Conservation (phyloP, 805 yeast genomes). For the Candida arabinofermentans region DNA sequence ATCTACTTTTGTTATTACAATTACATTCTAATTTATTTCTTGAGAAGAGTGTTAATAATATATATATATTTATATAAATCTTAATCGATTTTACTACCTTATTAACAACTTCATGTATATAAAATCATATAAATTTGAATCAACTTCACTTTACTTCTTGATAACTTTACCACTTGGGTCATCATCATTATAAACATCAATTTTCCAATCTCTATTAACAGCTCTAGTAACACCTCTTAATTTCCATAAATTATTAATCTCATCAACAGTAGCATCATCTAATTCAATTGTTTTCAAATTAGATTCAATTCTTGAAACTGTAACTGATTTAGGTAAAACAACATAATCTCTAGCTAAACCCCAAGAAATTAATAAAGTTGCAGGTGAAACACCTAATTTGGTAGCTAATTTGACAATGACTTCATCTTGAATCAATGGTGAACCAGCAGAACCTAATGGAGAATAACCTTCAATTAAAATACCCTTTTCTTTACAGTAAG, state of each 20-base stretch:
- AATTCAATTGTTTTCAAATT: constrained; percentile 35
- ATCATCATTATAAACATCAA: constrained; percentile 20
- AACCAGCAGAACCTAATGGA: constrained; percentile 62
- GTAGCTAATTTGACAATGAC: constrained; percentile 41
- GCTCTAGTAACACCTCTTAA: constrained; percentile 12
- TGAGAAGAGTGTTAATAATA: no score
- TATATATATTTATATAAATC: no score
- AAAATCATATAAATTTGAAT: not conserved
- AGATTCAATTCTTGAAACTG: constrained; percentile 38
- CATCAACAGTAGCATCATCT: constrained; percentile 31
- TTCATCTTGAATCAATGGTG: constrained; percentile 47
- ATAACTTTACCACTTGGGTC: constrained; percentile 4
- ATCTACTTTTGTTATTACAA: no score
- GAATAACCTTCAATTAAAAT: constrained; percentile 71
- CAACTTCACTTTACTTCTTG: not conserved
- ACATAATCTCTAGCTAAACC: constrained; percentile 52
- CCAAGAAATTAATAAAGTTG: constrained; percentile 56
- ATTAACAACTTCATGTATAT: no score
- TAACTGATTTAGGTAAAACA: constrained; percentile 48
- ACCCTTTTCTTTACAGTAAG: constrained; percentile 47
- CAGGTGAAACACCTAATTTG: constrained; percentile 40
- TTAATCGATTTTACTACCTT: no score
- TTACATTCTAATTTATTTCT: no score
- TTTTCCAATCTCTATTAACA: constrained; percentile 17
- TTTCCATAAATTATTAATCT: constrained; percentile 4